Evolutionary conservation across 306 rosid species (phyloP).

Genomic region (Trifolium repens): DNA sequence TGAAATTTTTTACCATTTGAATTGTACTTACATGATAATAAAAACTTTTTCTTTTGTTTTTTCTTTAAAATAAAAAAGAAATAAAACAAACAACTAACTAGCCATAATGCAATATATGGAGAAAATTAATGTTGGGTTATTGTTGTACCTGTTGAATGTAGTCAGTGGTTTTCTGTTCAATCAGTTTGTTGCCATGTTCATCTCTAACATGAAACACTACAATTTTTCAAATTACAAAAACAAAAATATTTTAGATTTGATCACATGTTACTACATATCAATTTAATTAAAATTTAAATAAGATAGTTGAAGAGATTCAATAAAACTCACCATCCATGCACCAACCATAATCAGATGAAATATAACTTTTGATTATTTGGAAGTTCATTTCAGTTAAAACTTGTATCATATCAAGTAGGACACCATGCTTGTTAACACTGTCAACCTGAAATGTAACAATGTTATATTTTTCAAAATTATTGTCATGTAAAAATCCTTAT

Average conservation of each 20-base stretch:
- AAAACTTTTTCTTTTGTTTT: too few species aligned
- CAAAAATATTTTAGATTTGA: background rate
- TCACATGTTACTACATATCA: background rate
- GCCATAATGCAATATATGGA: too few species aligned
- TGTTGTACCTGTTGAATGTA: too few species aligned
- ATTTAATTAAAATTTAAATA: too few species aligned
- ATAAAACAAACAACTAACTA: too few species aligned
- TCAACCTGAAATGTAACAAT: constrained; percentile 50
- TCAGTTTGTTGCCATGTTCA: background rate
- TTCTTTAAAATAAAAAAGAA: too few species aligned
- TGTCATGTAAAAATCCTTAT: too few species aligned
- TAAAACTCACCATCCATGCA: background rate
- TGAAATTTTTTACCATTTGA: too few species aligned
- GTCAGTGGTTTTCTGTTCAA: background rate
- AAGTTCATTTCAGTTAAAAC: constrained; percentile 73
- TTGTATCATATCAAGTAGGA: constrained; percentile 75
- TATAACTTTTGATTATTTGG: constrained; percentile 64
- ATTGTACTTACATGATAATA: too few species aligned
- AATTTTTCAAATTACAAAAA: background rate
- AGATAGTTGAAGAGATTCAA: background rate
- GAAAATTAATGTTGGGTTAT: too few species aligned
- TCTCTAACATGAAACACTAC: background rate
- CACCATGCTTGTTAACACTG: constrained; percentile 71
- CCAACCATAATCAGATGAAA: background rate
- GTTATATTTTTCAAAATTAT: too few species aligned